phyloP scores from a whole-genome alignment of 768 basidiomycete genomes.

The Tephrocybe sp. region DNA sequence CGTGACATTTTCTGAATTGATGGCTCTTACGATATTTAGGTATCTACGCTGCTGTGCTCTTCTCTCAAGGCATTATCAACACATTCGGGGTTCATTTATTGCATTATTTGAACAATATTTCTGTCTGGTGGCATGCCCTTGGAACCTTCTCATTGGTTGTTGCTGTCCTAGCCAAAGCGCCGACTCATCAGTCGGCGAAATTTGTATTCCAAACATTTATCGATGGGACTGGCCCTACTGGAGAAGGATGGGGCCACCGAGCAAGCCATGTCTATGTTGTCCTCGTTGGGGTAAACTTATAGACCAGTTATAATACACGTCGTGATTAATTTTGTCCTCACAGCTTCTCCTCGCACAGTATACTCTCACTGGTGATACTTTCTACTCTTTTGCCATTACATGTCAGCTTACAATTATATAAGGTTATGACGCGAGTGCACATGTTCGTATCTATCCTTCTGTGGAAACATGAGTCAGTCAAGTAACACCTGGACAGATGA shows the following conservation, averaged over 20 bases:
- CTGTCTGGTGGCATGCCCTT: conserved; percentile 71
- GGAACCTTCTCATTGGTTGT: conserved; percentile 68
- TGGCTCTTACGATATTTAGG: conserved; percentile 23
- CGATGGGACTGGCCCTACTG: conserved; percentile 57
- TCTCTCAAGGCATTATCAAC: conserved; percentile 67
- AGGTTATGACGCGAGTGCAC: conserved; percentile 76
- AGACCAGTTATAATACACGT: too few species aligned
- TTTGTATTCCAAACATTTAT: conserved; percentile 73
- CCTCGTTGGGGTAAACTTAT: conserved; percentile 57
- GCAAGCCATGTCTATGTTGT: conserved; percentile 71
- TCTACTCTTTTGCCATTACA: neutral
- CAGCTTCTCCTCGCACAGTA: conserved; percentile 74
- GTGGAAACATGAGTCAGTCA: too few species aligned
- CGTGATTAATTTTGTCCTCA: too few species aligned
- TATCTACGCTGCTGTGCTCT: conserved; percentile 65
- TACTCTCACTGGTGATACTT: conserved; percentile 57
- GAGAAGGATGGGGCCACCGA: conserved; percentile 60
- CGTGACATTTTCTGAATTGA: neutral
- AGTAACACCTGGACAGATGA: conserved; percentile 45
- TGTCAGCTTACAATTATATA: neutral
- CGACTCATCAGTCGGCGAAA: conserved; percentile 60
- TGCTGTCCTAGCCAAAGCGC: conserved; percentile 69
- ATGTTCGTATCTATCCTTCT: conserved; percentile 37
- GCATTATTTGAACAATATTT: conserved; percentile 67
- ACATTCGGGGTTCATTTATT: conserved; percentile 70